These are phyloP conservation scores for Hypholoma sublateritium DNA, from an alignment of 768 basidiomycete species.

Conservation along the genomic window DNA sequence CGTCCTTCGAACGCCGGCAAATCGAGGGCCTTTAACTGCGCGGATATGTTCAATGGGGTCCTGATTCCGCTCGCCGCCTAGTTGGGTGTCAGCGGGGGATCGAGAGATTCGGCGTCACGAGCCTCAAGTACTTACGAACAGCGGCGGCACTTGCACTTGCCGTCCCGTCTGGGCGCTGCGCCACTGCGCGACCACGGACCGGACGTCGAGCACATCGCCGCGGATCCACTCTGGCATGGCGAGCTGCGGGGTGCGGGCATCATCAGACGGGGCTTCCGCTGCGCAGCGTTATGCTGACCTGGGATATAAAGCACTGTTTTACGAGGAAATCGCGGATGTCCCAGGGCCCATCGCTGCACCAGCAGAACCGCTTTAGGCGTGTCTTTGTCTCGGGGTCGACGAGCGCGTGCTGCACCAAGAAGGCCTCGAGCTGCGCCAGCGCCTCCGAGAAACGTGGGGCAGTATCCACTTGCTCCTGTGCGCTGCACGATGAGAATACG, in stretches of 20 bases:
- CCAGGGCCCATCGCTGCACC: slow-evolving; percentile 85
- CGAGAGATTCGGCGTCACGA: not conserved
- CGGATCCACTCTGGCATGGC: slow-evolving; percentile 72
- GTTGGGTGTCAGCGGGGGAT: slow-evolving; percentile 2
- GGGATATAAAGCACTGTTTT: slow-evolving; percentile 88
- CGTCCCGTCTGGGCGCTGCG: slow-evolving; percentile 23
- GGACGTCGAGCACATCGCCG: slow-evolving; percentile 75
- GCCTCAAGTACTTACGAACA: not conserved
- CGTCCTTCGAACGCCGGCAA: slow-evolving; percentile 80
- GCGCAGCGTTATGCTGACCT: slow-evolving; percentile 38
- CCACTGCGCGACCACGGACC: slow-evolving; percentile 55
- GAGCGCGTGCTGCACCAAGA: slow-evolving; percentile 71
- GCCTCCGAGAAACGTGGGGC: slow-evolving; percentile 78
- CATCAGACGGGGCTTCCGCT: not conserved
- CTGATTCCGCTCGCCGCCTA: slow-evolving; percentile 27
- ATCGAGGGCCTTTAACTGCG: slow-evolving; percentile 73
- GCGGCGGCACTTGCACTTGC: not conserved
- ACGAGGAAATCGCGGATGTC: slow-evolving; percentile 84
- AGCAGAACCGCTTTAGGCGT: slow-evolving; percentile 65
- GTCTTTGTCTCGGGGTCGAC: slow-evolving; percentile 59
- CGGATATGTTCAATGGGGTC: slow-evolving; percentile 61
- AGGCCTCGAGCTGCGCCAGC: slow-evolving; percentile 58
- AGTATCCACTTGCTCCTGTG: slow-evolving; percentile 74
- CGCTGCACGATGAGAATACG: not conserved
- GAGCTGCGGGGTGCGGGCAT: slow-evolving; percentile 37